Evolutionary conservation across 2,329 filamentous ascomycete species (phyloP).

Genomic region (Cadophora malorum): DNA sequence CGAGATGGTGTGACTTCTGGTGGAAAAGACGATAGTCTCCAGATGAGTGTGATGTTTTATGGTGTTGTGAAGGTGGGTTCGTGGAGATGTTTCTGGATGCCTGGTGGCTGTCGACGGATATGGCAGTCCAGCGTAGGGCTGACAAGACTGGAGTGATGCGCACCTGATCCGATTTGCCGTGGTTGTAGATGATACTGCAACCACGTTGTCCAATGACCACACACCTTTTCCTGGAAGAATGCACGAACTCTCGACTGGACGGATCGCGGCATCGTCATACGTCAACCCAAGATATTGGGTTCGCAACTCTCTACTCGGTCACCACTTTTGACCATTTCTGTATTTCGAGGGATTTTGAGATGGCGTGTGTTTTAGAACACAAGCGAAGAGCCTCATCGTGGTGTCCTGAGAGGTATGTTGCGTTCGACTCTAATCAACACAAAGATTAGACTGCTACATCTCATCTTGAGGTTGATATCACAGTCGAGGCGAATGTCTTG

Average conservation of each 20-base stretch:
- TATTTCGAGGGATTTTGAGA: background rate
- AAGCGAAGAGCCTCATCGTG: background rate
- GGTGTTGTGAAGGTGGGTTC: constrained; percentile 8
- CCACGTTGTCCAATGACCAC: constrained; percentile 26
- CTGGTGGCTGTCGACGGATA: constrained; percentile 5
- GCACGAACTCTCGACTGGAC: constrained; percentile 15
- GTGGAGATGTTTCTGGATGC: constrained; percentile 11
- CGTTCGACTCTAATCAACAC: background rate
- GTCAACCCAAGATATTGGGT: constrained; percentile 17
- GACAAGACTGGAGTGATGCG: constrained; percentile 19
- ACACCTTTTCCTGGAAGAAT: constrained; percentile 16
- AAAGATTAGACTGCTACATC: background rate
- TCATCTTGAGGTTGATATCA: background rate
- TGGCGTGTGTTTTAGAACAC: background rate
- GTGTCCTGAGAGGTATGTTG: background rate
- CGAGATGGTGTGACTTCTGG: background rate
- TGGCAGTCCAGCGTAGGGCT: constrained; percentile 25
- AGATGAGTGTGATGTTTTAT: constrained; percentile 22
- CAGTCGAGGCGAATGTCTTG: background rate
- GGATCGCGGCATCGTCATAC: constrained; percentile 17
- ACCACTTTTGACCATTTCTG: background rate
- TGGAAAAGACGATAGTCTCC: background rate
- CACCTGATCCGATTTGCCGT: constrained; percentile 26
- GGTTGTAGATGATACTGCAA: constrained; percentile 2
- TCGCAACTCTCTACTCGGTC: constrained; percentile 10